Base-by-base conservation (phyloP, 2,329 filamentous ascomycete genomes). In the Monosporascus sp. region DNA sequence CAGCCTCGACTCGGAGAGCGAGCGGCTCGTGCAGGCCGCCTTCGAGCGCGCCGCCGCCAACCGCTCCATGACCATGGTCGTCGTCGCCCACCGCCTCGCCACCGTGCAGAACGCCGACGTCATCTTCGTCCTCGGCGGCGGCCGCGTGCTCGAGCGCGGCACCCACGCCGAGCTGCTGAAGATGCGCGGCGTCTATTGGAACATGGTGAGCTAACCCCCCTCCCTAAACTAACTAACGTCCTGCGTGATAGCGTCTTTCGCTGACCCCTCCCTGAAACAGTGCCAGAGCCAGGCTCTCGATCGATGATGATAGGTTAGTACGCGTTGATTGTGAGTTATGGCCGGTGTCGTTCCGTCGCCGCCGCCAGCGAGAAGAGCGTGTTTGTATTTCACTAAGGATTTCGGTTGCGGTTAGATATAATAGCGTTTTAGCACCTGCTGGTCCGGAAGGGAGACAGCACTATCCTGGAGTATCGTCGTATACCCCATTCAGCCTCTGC, bases 31-130 rank as follows among this genome's bases (percentile, higher is more conserved):
- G 4, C 81, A 92, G 68, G 75, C 74, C 1, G 87, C 87, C 0
- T 83, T 92, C 63, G 85, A 90, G 72, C 75, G 75, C 43, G 84
- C 82, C 0, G 78, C 77, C 3, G 75, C 77, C 58, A 80, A 80
- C 2, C 72, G 80, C 7, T 85, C 89, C 2, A 89, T 88, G 56
- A 85, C 89, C 2, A 89, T 88, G 56, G 75, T 94, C 3, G 87
- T 88, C 3, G 88, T 94, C 11, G 89, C 89, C 1, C 89, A 93
- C 67, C 77, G 89, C 16, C 74, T 93, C 48, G 86, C 86, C 0
- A 93, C 87, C 14, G 84, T 92, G 20, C 88, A 89, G 68, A 87
- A 91, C 60, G 87, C 88, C 1, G 85, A 93, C 66, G 74, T 85
- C n/a, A 92, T 92, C 43, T 90, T 89, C 61, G 88, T 93, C 0